phyloP scores from a whole-genome alignment of 345 rosid genomes.

The Sisymbrium irio region DNA sequence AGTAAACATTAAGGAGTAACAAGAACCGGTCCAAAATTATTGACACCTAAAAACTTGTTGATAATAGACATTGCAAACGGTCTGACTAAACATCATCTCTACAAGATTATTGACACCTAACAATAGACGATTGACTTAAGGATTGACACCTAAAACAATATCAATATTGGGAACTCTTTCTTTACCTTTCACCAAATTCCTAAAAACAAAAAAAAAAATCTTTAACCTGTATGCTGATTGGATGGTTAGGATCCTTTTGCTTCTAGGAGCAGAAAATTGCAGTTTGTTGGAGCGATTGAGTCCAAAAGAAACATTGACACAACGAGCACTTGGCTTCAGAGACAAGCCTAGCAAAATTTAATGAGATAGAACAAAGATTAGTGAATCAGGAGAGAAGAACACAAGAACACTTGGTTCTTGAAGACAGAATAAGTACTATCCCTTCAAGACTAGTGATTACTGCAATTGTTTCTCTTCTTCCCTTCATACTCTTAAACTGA shows the following conservation, averaged over 20 bases:
- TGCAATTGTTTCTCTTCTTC: no score
- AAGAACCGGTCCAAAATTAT: no score
- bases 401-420: no score
- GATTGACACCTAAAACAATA: background rate
- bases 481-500: no score
- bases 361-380: background rate
- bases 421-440: no score
- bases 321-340: slow-evolving; percentile 40
- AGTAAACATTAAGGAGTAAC: no score
- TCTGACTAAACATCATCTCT: no score
- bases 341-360: slow-evolving; percentile 37
- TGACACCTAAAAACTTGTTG: no score
- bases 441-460: no score
- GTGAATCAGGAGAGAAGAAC: background rate
- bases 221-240: slow-evolving; percentile 69
- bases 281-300: slow-evolving; percentile 38
- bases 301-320: slow-evolving; percentile 49
- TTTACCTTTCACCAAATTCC: background rate
- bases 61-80: no score
- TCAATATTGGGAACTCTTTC: background rate
- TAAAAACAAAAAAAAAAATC: background rate
- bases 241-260: slow-evolving; percentile 47
- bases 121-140: background rate
- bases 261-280: slow-evolving; percentile 44
- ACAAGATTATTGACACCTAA: no score